Percentiles rank a stretch among this genome's conserved stretches.
Conservation (phyloP, 2,329 filamentous ascomycete genomes). For the Aspergillus niger region DNA sequence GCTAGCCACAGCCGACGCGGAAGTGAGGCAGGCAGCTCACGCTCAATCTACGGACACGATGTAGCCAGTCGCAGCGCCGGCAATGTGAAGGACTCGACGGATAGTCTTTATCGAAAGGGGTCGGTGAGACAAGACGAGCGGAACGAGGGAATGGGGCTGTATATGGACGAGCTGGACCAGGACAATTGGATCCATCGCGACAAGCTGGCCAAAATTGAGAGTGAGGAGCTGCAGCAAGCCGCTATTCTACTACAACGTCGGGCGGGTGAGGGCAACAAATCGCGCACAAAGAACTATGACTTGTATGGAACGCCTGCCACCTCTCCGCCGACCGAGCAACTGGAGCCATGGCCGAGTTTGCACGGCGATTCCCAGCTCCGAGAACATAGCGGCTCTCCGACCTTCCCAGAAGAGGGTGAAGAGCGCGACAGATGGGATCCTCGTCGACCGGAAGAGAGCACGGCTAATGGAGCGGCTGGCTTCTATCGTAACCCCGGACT, state of each 20-base stretch:
- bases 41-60: slow-evolving; percentile 40
- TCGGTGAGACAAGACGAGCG: slow-evolving; percentile 19
- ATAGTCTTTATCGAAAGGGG: slow-evolving; percentile 23
- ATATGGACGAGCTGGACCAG: slow-evolving; percentile 29
- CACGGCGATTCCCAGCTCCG: slow-evolving; percentile 35
- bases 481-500: slow-evolving; percentile 55
- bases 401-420: slow-evolving; percentile 41
- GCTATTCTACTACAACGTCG: slow-evolving; percentile 47
- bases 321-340: slow-evolving; percentile 29
- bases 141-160: slow-evolving; percentile 21
- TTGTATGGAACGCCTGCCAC: slow-evolving; percentile 33
- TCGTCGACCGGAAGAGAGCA: slow-evolving; percentile 75
- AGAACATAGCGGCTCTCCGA: slow-evolving; percentile 32
- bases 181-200: slow-evolving; percentile 55
- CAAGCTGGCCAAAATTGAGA: slow-evolving; percentile 54
- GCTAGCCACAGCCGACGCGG: slow-evolving; percentile 38
- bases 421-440: slow-evolving; percentile 66
- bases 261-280: slow-evolving; percentile 39
- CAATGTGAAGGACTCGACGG: slow-evolving; percentile 28
- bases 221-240: slow-evolving; percentile 52
- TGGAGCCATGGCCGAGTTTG: slow-evolving; percentile 38
- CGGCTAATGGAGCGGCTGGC: slow-evolving; percentile 53
- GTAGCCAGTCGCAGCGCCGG: slow-evolving; percentile 23
- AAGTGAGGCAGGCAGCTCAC: slow-evolving; percentile 42
- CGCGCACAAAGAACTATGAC: slow-evolving; percentile 43